phyloP scores from a whole-genome alignment of 2,329 filamentous ascomycete species.

The Stachybotrys chartarum region DNA sequence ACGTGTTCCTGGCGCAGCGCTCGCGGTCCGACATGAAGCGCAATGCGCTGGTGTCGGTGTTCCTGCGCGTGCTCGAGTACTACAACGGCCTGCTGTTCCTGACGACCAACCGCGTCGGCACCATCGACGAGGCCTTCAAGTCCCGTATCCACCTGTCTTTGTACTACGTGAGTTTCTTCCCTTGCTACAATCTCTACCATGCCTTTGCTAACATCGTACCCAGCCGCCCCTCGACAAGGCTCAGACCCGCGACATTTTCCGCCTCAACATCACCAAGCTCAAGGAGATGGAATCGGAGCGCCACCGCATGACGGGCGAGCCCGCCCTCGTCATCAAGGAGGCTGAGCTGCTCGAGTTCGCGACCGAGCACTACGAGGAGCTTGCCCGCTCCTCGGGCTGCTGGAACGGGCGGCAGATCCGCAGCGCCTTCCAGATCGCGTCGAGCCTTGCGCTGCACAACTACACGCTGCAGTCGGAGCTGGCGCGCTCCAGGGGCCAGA shows the following conservation, averaged over 20 bases:
- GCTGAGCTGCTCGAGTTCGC: slow-evolving; percentile 28
- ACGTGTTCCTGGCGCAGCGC: slow-evolving; percentile 25
- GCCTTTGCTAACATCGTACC: background rate
- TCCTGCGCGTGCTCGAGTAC: slow-evolving; percentile 39
- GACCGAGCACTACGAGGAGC: slow-evolving; percentile 21
- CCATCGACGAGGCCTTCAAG: slow-evolving; percentile 42
- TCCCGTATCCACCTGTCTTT: slow-evolving; percentile 38
- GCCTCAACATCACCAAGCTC: slow-evolving; percentile 29
- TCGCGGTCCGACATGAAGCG: slow-evolving; percentile 21
- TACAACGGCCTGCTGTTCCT: slow-evolving; percentile 40
- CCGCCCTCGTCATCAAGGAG: slow-evolving; percentile 23
- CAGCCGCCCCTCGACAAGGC: slow-evolving; percentile 27
- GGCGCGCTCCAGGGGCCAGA: slow-evolving; percentile 23
- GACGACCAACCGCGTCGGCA: slow-evolving; percentile 42
- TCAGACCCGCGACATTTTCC: slow-evolving; percentile 33
- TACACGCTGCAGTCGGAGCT: slow-evolving; percentile 19
- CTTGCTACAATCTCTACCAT: background rate
- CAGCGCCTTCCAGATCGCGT: slow-evolving; percentile 28
- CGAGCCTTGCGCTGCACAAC: slow-evolving; percentile 28
- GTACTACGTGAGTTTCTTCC: slow-evolving; percentile 23
- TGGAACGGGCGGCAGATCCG: slow-evolving; percentile 33
- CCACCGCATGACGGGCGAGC: slow-evolving; percentile 25
- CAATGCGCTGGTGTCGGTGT: slow-evolving; percentile 33
- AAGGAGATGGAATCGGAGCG: slow-evolving; percentile 27
- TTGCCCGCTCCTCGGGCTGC: slow-evolving; percentile 16